A percentile compares a stretch with the other conserved stretches of the same genome.
Evolutionary conservation across 768 basidiomycete species (phyloP).

Genomic region (Tricholoma bakamatsutake): DNA sequence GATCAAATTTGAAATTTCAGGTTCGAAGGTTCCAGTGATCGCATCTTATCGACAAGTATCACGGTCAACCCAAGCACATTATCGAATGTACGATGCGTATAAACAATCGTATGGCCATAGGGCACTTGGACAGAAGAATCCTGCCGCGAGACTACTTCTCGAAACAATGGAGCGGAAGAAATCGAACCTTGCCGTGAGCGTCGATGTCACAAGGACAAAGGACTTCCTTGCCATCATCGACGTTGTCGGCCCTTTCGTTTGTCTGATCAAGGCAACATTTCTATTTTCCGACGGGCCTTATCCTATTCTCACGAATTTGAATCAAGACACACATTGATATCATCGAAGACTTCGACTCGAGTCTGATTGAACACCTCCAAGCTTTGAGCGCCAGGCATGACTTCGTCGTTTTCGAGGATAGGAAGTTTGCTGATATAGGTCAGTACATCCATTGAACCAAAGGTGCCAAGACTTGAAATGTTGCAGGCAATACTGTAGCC

Average conservation of each 20-base stretch:
- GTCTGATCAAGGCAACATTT: slow-evolving; percentile 82
- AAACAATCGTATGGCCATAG: slow-evolving; percentile 58
- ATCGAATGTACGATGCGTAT: slow-evolving; percentile 21
- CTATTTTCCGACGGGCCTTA: slow-evolving; percentile 12
- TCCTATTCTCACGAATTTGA: slow-evolving; percentile 19
- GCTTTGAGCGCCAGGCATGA: slow-evolving; percentile 75
- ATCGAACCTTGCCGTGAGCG: slow-evolving; percentile 91
- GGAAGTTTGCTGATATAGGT: slow-evolving; percentile 99
- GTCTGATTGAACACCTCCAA: slow-evolving; percentile 63
- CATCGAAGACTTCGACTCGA: slow-evolving; percentile 81
- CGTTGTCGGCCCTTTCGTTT: slow-evolving; percentile 82
- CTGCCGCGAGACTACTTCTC: slow-evolving; percentile 73
- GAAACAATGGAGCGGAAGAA: slow-evolving; percentile 81
- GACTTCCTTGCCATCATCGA: slow-evolving; percentile 86
- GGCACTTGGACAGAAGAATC: slow-evolving; percentile 54
- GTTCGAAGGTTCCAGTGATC: slow-evolving; percentile 7
- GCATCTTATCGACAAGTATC: slow-evolving; percentile 5
- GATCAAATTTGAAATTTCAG: slow-evolving; percentile 1
- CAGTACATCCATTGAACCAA: slow-evolving; percentile 13
- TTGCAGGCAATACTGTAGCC: slow-evolving; percentile 90
- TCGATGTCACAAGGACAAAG: slow-evolving; percentile 79
- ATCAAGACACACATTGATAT: slow-evolving; percentile 94
- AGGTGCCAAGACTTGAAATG: slow-evolving; percentile 5
- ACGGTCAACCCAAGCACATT: not conserved
- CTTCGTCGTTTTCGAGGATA: slow-evolving; percentile 96